phyloP scores from a whole-genome alignment of 345 rosid species.

The Lenwebbia sp. region DNA sequence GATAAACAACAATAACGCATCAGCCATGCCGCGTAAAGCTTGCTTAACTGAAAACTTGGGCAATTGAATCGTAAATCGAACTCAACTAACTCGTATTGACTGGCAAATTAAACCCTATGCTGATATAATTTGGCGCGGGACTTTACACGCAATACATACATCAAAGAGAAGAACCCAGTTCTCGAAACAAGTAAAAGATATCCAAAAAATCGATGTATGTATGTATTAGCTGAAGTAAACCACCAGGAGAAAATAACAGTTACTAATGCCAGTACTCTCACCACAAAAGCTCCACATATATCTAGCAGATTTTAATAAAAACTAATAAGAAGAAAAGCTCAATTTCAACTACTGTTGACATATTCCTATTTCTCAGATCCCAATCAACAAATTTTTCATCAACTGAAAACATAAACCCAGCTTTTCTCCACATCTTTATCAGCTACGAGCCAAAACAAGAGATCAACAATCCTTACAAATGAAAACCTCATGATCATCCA shows the following conservation, averaged over 20 bases:
- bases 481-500: neutral
- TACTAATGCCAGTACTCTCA: neutral
- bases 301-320: no score
- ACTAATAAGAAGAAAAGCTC: neutral
- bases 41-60: neutral
- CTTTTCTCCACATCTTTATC: neutral
- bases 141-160: neutral
- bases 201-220: neutral
- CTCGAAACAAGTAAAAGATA: slow-evolving; percentile 3
- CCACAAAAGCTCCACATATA: neutral
- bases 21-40: neutral
- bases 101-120: neutral
- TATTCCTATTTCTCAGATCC: neutral
- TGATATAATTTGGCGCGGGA: neutral
- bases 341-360: neutral
- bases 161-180: neutral
- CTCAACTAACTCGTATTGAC: neutral
- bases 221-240: neutral
- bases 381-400: neutral
- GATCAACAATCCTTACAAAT: neutral
- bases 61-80: neutral
- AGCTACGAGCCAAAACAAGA: neutral
- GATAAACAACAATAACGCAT: neutral
- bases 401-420: neutral
- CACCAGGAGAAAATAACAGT: neutral